A percentile compares a stretch with the other conserved stretches of the same genome.
These are phyloP conservation scores for Arctium lappa DNA, from an alignment of 129 eudicot species.

Conservation along the genomic window DNA sequence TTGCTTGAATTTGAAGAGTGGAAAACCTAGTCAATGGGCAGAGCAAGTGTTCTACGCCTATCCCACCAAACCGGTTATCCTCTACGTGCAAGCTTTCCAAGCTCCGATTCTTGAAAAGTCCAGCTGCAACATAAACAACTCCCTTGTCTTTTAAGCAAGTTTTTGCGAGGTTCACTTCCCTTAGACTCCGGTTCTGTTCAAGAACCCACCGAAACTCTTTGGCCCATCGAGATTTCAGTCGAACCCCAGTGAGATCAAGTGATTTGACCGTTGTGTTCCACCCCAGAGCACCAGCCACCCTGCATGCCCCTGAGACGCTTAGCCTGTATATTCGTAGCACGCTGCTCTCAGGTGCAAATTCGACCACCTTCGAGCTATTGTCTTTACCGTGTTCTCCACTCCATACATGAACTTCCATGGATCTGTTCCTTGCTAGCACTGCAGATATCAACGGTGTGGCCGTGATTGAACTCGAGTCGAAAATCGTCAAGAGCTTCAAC, in stretches of 20 bases:
- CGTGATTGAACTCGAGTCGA: slow-evolving; percentile 56
- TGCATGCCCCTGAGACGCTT: slow-evolving; percentile 57
- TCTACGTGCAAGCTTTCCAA: slow-evolving; percentile 57
- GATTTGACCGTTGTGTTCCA: slow-evolving; percentile 67
- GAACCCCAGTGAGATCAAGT: slow-evolving; percentile 78
- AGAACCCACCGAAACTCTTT: slow-evolving; percentile 81
- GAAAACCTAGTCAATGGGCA: slow-evolving; percentile 85
- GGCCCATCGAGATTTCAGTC: slow-evolving; percentile 78
- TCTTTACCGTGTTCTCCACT: slow-evolving; percentile 37
- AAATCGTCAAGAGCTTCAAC: slow-evolving; percentile 60
- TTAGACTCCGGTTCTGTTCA: slow-evolving; percentile 74
- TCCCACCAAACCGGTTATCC: slow-evolving; percentile 65
- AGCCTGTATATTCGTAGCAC: slow-evolving; percentile 59
- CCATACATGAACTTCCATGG: slow-evolving; percentile 83
- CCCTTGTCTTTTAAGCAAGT: slow-evolving; percentile 77
- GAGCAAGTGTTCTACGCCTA: slow-evolving; percentile 76
- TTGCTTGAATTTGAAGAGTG: slow-evolving; percentile 74
- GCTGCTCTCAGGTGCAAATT: slow-evolving; percentile 65
- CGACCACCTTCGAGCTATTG: slow-evolving; percentile 59
- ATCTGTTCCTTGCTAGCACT: slow-evolving; percentile 78
- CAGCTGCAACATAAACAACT: slow-evolving; percentile 82
- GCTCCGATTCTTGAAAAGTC: slow-evolving; percentile 66
- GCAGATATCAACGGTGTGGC: slow-evolving; percentile 86
- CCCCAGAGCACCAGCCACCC: slow-evolving; percentile 73
- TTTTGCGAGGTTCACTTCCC: slow-evolving; percentile 64